Evolutionary conservation across 2,329 filamentous ascomycete genomes (phyloP).

Genomic region (Macrophomina phaseolina): DNA sequence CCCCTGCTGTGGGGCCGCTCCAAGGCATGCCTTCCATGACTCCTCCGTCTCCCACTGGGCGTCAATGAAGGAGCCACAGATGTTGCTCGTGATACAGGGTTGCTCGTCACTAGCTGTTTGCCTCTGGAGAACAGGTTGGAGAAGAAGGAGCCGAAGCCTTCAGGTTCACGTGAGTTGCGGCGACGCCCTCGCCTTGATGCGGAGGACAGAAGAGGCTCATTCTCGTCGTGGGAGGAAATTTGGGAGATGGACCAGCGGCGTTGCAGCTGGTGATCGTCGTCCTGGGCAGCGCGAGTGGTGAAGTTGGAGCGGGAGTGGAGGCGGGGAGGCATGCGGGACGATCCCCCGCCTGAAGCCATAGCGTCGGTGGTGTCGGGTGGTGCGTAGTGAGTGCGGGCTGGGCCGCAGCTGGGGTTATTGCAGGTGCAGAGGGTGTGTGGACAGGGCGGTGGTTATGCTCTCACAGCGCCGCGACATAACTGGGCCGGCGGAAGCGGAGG

Average conservation of each 20-base stretch:
- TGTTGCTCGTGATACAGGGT: background rate
- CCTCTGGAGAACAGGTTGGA: constrained; percentile 1
- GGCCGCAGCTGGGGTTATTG: background rate
- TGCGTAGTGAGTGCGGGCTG: background rate
- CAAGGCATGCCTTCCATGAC: background rate
- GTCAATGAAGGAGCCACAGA: constrained; percentile 12
- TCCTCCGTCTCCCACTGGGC: constrained; percentile 13
- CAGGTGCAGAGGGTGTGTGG: background rate
- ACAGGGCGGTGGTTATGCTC: background rate
- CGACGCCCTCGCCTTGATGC: constrained; percentile 46
- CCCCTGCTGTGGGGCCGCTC: constrained; percentile 6
- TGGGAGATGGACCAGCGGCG: constrained; percentile 43
- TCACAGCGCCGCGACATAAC: background rate
- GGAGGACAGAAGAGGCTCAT: constrained; percentile 24
- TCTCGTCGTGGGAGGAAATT: constrained; percentile 41
- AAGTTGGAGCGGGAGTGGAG: constrained; percentile 43
- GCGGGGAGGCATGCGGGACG: constrained; percentile 26
- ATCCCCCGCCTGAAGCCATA: constrained; percentile 23
- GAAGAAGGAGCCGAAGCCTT: constrained; percentile 15
- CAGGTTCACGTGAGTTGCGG: background rate
- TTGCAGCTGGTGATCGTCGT: constrained; percentile 52
- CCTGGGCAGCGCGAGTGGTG: constrained; percentile 51
- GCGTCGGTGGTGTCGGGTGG: background rate
- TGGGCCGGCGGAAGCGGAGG: background rate
- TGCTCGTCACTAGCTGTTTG: background rate